Conservation (phyloP, 2,329 filamentous ascomycete species). For the Cercospora sp. region DNA sequence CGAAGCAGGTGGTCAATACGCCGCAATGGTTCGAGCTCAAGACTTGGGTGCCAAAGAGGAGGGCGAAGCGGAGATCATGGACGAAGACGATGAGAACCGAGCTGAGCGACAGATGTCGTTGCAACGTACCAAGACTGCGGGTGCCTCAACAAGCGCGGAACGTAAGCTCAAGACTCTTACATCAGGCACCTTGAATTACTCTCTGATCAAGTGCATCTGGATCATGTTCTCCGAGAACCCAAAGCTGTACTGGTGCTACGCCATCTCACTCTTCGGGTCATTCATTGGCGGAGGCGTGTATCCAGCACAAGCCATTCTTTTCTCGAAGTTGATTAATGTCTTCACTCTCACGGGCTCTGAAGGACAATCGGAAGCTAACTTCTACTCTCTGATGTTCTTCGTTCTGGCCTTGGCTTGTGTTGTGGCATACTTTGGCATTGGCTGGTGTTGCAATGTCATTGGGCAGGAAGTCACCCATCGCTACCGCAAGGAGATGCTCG, state of each 20-base stretch:
- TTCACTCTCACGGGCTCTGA: conserved; percentile 43
- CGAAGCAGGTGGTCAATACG: conserved; percentile 42
- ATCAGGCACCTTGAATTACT: conserved; percentile 34
- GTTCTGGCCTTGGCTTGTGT: conserved; percentile 52
- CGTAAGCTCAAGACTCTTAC: conserved; percentile 36
- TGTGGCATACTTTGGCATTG: conserved; percentile 49
- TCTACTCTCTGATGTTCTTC: conserved; percentile 59
- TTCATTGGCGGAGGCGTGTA: conserved; percentile 45
- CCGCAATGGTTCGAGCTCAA: conserved; percentile 49
- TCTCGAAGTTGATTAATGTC: conserved; percentile 51
- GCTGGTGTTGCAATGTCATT: conserved; percentile 48
- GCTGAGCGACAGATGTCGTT: conserved; percentile 34
- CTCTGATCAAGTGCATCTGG: conserved; percentile 40
- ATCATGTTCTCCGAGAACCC: conserved; percentile 42
- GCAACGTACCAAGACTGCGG: conserved; percentile 31
- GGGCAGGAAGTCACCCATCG: conserved; percentile 45
- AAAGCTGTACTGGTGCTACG: conserved; percentile 43
- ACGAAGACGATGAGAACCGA: conserved; percentile 32
- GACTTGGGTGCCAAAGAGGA: conserved; percentile 42
- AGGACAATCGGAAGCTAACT: conserved; percentile 48
- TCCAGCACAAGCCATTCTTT: conserved; percentile 53
- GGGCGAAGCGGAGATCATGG: conserved; percentile 30
- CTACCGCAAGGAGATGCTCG: conserved; percentile 40
- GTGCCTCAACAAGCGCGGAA: conserved; percentile 35
- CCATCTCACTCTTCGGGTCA: conserved; percentile 40